Evolutionary conservation across 75 land plant species (phyloP).

Genomic region (Larix kaempferi): DNA sequence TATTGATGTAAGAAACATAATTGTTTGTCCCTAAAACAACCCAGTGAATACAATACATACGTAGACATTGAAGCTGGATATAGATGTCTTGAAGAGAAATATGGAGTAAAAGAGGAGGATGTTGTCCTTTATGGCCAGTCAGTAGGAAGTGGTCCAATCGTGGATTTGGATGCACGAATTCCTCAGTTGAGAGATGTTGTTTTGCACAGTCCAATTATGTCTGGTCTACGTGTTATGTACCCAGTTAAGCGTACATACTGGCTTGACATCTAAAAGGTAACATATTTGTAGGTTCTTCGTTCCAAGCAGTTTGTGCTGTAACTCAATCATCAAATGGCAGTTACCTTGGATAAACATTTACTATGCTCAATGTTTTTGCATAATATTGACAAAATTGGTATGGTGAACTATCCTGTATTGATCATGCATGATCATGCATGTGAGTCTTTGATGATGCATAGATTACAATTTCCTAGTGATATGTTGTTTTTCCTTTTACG

Average conservation of each 20-base stretch:
- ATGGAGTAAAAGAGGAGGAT: slow-evolving; percentile 65
- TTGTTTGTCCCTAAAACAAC: slow-evolving; percentile 37
- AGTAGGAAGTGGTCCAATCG: slow-evolving; percentile 80
- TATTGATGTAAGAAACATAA: neutral
- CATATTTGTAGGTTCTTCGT: slow-evolving; percentile 1
- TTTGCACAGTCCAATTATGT: slow-evolving; percentile 74
- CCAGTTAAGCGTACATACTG: slow-evolving; percentile 80
- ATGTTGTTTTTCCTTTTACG: neutral
- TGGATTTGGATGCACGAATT: slow-evolving; percentile 62
- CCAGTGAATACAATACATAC: slow-evolving; percentile 70
- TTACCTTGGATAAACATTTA: neutral
- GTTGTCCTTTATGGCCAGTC: slow-evolving; percentile 79
- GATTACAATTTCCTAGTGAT: neutral
- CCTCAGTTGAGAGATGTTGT: slow-evolving; percentile 64
- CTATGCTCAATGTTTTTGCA: slow-evolving; percentile 26
- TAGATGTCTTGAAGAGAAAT: slow-evolving; percentile 64
- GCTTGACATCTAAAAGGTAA: slow-evolving; percentile 83
- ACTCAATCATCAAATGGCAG: neutral
- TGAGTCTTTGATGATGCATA: slow-evolving; percentile 19
- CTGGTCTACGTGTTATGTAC: slow-evolving; percentile 74
- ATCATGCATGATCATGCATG: slow-evolving; percentile 70
- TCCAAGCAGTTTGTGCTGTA: neutral
- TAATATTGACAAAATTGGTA: slow-evolving; percentile 61
- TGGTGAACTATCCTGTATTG: slow-evolving; percentile 54
- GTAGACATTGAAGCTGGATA: slow-evolving; percentile 82